Percentiles rank a stretch among this genome's conserved stretches.
Conservation (phyloP, 2,329 filamentous ascomycete genomes). For the Truncatella angustata region DNA sequence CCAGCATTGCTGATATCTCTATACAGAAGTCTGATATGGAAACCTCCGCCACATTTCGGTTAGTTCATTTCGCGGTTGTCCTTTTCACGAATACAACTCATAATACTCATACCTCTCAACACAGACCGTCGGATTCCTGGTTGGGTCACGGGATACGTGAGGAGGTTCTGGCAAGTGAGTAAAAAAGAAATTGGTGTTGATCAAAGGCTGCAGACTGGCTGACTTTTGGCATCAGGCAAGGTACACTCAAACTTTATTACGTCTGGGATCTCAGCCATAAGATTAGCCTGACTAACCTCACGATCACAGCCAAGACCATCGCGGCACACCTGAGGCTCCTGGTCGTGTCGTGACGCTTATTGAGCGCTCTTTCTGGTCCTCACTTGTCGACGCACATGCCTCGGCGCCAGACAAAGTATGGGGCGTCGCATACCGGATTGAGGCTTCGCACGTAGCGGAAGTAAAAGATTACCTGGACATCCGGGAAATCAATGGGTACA, state of each 20-base stretch:
- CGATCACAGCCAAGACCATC: constrained; percentile 78
- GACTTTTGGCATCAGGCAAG: too few species aligned
- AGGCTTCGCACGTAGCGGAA: constrained; percentile 67
- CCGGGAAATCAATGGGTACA: constrained; percentile 96
- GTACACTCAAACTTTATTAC: neutral
- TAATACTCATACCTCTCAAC: neutral
- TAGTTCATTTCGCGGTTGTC: too few species aligned
- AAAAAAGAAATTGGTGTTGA: too few species aligned
- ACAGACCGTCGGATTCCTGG: constrained; percentile 81
- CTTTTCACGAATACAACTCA: too few species aligned
- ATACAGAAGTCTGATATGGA: constrained; percentile 90
- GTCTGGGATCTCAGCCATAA: too few species aligned
- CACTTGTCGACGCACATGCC: constrained; percentile 66
- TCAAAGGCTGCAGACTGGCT: too few species aligned
- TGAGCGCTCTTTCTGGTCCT: constrained; percentile 78
- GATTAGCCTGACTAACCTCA: neutral
- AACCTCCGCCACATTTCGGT: constrained; percentile 95
- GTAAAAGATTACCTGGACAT: constrained; percentile 92
- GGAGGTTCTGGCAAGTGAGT: constrained; percentile 98
- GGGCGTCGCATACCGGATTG: constrained; percentile 90
- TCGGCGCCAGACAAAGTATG: constrained; percentile 68
- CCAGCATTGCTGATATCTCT: neutral
- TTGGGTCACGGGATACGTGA: constrained; percentile 90
- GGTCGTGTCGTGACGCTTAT: constrained; percentile 94
- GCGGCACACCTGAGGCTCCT: constrained; percentile 82